phyloP scores from a whole-genome alignment of 495 filamentous ascomycete genomes.

The Podospora pseudoanserina region DNA sequence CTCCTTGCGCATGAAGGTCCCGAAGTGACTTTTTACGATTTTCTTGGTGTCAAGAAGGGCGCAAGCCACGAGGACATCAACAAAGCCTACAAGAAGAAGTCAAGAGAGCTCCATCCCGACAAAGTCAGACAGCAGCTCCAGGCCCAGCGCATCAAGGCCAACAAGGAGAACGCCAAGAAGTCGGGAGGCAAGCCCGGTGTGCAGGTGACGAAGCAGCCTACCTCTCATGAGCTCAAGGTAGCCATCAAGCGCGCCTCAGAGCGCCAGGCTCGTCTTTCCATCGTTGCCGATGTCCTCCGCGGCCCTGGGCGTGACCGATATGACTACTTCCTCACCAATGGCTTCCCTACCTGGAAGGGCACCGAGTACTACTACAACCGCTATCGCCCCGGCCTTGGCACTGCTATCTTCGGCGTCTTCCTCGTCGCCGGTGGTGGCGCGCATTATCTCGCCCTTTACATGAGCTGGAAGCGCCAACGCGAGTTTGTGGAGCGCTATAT shows the following conservation, averaged over 20 bases:
- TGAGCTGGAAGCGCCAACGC: slow-evolving; percentile 82
- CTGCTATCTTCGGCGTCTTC: slow-evolving; percentile 80
- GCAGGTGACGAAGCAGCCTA: slow-evolving; percentile 66
- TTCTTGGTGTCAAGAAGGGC: slow-evolving; percentile 66
- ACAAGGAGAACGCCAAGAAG: slow-evolving; percentile 51
- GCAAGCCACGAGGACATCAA: slow-evolving; percentile 85
- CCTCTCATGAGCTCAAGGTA: slow-evolving; percentile 66
- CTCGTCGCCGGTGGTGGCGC: slow-evolving; percentile 75
- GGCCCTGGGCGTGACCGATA: slow-evolving; percentile 80
- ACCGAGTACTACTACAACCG: slow-evolving; percentile 97
- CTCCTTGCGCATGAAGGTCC: slow-evolving; percentile 69
- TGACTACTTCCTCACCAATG: slow-evolving; percentile 90
- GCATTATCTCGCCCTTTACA: slow-evolving; percentile 78
- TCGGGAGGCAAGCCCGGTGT: slow-evolving; percentile 56
- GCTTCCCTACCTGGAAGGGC: slow-evolving; percentile 93
- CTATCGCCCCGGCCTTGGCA: slow-evolving; percentile 83
- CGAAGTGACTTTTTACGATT: slow-evolving; percentile 91
- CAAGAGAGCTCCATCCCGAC: slow-evolving; percentile 80
- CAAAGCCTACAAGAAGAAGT: slow-evolving; percentile 89
- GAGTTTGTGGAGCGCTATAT: slow-evolving; percentile 91
- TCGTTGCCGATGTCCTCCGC: slow-evolving; percentile 79
- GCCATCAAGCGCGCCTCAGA: slow-evolving; percentile 72
- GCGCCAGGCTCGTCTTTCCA: slow-evolving; percentile 74
- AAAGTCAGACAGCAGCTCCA: slow-evolving; percentile 84
- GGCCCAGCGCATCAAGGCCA: slow-evolving; percentile 61